Percentiles rank a stretch among this genome's conserved stretches.
Evolutionary conservation across 176 grass and related monocot species (phyloP).

Genomic region (Elymus sibiricus): DNA sequence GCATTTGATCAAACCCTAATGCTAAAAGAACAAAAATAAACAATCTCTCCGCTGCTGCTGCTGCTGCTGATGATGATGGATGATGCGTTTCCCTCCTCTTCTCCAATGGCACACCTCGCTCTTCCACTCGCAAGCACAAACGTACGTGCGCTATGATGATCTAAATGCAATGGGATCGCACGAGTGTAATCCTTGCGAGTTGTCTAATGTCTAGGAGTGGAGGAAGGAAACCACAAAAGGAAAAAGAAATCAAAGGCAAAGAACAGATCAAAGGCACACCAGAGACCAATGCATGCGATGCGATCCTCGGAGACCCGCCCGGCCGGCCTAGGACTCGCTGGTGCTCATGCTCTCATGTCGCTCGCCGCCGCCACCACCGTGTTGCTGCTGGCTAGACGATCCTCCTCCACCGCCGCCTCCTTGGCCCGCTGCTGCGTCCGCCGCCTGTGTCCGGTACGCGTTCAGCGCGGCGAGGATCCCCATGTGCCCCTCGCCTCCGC

Average conservation of each 20-base stretch:
- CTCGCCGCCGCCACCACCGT: slow-evolving; percentile 37
- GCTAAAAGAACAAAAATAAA: slow-evolving; percentile 60
- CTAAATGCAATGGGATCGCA: slow-evolving; percentile 38
- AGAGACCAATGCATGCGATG: slow-evolving; percentile 46
- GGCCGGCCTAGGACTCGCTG: slow-evolving; percentile 65
- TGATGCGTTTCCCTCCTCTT: slow-evolving; percentile 27
- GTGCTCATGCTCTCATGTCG: slow-evolving; percentile 93
- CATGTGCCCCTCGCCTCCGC: slow-evolving; percentile 65
- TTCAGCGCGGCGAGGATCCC: slow-evolving; percentile 86
- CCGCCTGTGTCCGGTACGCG: slow-evolving; percentile 66
- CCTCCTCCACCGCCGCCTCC: slow-evolving; percentile 32
- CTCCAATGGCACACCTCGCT: slow-evolving; percentile 33
- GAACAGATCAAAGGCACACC: slow-evolving; percentile 66
- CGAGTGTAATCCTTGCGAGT: slow-evolving; percentile 31
- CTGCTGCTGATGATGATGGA: neutral
- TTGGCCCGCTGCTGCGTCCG: slow-evolving; percentile 34
- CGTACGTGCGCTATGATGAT: slow-evolving; percentile 16
- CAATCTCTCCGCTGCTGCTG: slow-evolving; percentile 33
- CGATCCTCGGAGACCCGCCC: slow-evolving; percentile 18
- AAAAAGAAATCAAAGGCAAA: slow-evolving; percentile 45
- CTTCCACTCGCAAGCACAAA: slow-evolving; percentile 37
- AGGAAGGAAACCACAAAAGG: slow-evolving; percentile 40
- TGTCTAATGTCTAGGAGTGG: neutral
- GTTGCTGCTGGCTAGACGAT: slow-evolving; percentile 35
- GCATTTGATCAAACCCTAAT: slow-evolving; percentile 62